Conservation (phyloP, 2,329 filamentous ascomycete species). For the Neofusicoccum parvum region DNA sequence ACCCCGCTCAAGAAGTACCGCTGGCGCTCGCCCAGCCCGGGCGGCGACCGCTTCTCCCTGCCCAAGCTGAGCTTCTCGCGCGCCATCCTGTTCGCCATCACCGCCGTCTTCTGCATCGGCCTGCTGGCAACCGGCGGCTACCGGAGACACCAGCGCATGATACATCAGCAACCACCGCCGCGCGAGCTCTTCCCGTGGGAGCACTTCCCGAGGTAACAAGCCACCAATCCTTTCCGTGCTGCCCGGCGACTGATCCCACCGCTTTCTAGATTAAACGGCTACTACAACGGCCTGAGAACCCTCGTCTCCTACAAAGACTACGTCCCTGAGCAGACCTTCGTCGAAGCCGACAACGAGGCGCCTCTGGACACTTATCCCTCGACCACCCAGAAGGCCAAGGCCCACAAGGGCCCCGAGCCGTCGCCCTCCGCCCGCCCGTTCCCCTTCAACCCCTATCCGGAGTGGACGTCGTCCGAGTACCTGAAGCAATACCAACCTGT, state of each 20-base stretch:
- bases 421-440: constrained; percentile 39
- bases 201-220: constrained; percentile 43
- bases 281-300: constrained; percentile 52
- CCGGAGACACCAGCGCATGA: constrained; percentile 35
- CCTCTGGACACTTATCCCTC: constrained; percentile 40
- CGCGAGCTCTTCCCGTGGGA: constrained; percentile 48
- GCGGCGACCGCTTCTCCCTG: constrained; percentile 26
- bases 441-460: constrained; percentile 49
- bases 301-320: constrained; percentile 47
- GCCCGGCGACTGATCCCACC: neutral
- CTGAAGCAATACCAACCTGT: constrained; percentile 55
- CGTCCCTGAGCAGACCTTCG: constrained; percentile 47
- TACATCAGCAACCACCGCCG: constrained; percentile 24
- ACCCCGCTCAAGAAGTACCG: constrained; percentile 39
- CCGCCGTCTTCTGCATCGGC: constrained; percentile 42
- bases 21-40: constrained; percentile 42
- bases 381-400: constrained; percentile 18
- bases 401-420: constrained; percentile 32
- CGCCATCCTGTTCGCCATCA: constrained; percentile 44
- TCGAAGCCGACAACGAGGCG: constrained; percentile 42
- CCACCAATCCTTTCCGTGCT: neutral
- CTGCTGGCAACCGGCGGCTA: constrained; percentile 48
- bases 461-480: constrained; percentile 46
- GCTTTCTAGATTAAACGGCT: constrained; percentile 44
- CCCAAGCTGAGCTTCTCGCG: constrained; percentile 42